Base-by-base conservation (phyloP, 208 protist species). In the Naegleria lovaniensis region DNA sequence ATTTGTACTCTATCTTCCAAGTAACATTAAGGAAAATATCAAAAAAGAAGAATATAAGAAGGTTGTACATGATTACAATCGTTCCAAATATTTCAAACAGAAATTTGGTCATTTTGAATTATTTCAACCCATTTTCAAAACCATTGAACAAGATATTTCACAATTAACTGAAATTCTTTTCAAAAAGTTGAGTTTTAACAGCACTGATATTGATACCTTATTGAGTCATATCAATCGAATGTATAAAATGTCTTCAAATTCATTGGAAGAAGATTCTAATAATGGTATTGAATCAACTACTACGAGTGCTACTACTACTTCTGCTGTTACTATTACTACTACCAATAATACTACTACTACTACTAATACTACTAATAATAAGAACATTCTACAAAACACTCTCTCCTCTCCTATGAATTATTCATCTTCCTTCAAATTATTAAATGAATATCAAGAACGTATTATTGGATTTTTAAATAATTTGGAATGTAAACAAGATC, bases 41-140 rank as follows among this genome's bases (percentile, higher is more conserved):
- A 43, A 85, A 43, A 85, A 85, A 43, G n/a, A 43, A 85, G 79
- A 85, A 43, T 85, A 85, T 25, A 85, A 85, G 36, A 85, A 85
- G 41, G 36, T 85, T 5, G 79, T 85, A n/a, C n/a, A 43, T 39
- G 79, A 85, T 43, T 85, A 43, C 22, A 43, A 40, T 25, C 13
- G 38, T 19, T 41, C 7, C n/a, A 85, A 85, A 43, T 85, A 85
- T 43, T 85, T 43, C 41, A 85, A 43, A 85, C 13, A 43, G 22
- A 85, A 85, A 43, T 85, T 79, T 79, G 67, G 29, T 36, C 16
- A 36, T 36, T 79, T 36, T 36, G 6, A 29, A 36, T 79, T 79
- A 79, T 79, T 79, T 33, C 25, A 36, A 79, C 19, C 6, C n/a
- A 33, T 79, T 79, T 79, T 79, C n/a, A 36, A 25, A 79, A 79